Evolutionary conservation across 768 basidiomycete species (phyloP), one percentile per base, ranked within the genome.

Genomic region (Lentinula detonsa): DNA sequence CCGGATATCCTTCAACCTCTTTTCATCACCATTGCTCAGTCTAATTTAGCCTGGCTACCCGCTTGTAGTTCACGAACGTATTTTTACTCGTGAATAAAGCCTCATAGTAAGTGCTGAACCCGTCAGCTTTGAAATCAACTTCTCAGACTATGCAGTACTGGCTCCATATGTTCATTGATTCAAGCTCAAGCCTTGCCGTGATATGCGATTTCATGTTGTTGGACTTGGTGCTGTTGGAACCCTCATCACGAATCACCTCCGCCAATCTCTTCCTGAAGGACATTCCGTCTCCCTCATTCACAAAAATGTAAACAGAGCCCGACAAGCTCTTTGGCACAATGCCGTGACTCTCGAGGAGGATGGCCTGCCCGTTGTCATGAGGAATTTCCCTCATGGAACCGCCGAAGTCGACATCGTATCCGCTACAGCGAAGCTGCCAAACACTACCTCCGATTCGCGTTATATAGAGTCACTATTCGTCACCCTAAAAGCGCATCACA

Each of bases 221-320:
- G 93, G 94, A 65, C 72, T 93, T 45, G 93, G 93, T 53, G 81
- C 93, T 48, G 83, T 96, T 63, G 95, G 95, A 59, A 84, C 85
- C 33, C 84, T 98, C 61, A 64, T 98, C 64, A 82, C 94, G 15
- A 85, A 89, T 71, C 83, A 95, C 70, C 82, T 98, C 43, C 87
- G 91, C 43, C 78, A 78, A 54, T 72, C 77, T 57, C 76, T 91
- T 55, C 78, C 84, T 18, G 62, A 70, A 33, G 66, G 73, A 15
- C 78, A 85, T 65, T 70, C 81, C 46, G 77, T 96, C 67, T 82
- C 84, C 28, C 84, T 95, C 69, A 84, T 97, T 60, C 83, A 90
- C 73, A 86, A 81, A 66, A 78, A 73, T 1, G 65, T 72, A 4
- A 66, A 67, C n/a, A 73, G 76, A 61, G 78, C 80, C 52, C 69